Percentiles rank a stretch among this genome's conserved stretches.
phyloP scores from a whole-genome alignment of 2,329 filamentous ascomycete genomes.

The Hymenoscyphus infarciens region DNA sequence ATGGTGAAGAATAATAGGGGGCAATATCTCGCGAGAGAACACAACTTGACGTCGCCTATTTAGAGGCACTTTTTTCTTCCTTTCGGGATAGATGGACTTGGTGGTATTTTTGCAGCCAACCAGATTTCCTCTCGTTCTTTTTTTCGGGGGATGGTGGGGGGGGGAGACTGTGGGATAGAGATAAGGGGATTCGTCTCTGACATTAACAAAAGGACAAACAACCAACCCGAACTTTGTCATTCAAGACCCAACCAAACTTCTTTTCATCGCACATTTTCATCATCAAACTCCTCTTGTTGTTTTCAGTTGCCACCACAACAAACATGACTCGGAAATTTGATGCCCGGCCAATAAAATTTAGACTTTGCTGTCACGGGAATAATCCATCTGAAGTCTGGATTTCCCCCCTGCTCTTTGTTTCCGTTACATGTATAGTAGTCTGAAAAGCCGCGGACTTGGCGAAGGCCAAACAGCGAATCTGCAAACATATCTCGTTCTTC shows the following conservation, averaged over 20 bases:
- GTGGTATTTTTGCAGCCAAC: not conserved
- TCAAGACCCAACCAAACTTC: too few species aligned
- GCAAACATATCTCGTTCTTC: too few species aligned
- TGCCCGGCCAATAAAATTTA: not conserved
- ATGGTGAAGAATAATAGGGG: constrained; percentile 48
- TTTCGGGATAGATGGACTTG: not conserved
- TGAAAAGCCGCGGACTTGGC: not conserved
- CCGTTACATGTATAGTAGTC: not conserved
- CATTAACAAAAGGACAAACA: too few species aligned
- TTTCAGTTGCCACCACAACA: not conserved
- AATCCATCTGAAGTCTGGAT: not conserved
- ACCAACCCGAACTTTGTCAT: too few species aligned
- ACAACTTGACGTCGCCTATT: not conserved
- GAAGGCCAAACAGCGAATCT: not conserved
- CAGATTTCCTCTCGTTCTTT: not conserved
- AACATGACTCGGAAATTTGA: not conserved
- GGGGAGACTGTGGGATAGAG: too few species aligned
- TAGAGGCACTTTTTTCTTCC: not conserved
- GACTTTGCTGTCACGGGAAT: not conserved
- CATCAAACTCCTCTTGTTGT: too few species aligned
- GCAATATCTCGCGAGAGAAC: not conserved
- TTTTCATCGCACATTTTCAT: too few species aligned
- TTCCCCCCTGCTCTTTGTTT: not conserved
- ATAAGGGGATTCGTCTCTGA: too few species aligned
- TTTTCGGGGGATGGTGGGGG: not conserved